Evolutionary conservation across 768 basidiomycete species (phyloP), one percentile per base, ranked within the genome.

Genomic region (Boletus vermiculosoides): DNA sequence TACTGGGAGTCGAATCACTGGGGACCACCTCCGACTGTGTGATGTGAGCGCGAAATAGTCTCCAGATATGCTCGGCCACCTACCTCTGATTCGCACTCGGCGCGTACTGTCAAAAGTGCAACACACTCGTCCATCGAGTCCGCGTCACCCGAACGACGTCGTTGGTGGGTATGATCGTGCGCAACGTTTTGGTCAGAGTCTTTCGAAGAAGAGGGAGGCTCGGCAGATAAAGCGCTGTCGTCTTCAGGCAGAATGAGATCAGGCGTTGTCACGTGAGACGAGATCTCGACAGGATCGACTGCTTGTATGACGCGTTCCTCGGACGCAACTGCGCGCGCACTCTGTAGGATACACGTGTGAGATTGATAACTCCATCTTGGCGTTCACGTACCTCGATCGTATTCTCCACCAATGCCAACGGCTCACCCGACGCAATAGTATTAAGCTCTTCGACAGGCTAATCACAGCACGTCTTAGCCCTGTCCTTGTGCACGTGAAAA

Each of bases 181-280:
- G 6, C 3, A 44, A 5, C 13, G 11, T 40, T 16, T 44, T 23
- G 41, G 15, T 37, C 50, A 41, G 28, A 4, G 10, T 40, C 22
- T 42, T 25, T 25, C 1, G 50, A 39, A 1, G n/a, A 18, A 20
- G 28, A 47, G 36, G n/a, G 12, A 20, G 6, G 42, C 22, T 51
- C 50, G 25, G 10, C 2, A 2, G 33, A 31, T 4, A 13, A 46
- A 4, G 15, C 6, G 0, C 4, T 8, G 8, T 39, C 45, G 10
- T 56, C 54, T 15, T 66, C 59, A 6, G 66, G 64, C 1, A 67
- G 48, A 30, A 68, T 1, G 10, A 68, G 64, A 18, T 64, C 52
- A 22, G 62, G 60, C 5, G 60, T 56, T 4, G 36, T 44, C 23
- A 25, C 1, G 18, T 22, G 31, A 8, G 49, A 52, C 37, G 5